Conservation (phyloP, 495 filamentous ascomycete genomes). For the Xylaria palmicola region DNA sequence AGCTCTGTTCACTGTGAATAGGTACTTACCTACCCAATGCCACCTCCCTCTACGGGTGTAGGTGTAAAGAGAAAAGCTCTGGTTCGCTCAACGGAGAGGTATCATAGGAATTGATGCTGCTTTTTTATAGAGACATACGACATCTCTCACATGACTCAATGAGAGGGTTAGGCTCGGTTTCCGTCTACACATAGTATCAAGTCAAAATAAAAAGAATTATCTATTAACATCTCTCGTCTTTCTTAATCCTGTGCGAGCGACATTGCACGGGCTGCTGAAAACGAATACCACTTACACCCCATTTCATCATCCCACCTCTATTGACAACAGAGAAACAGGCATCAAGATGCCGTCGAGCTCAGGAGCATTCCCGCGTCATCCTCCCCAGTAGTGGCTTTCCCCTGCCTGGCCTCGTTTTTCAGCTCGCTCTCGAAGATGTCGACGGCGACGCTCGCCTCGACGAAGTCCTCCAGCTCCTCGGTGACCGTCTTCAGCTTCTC, state of each 20-base stretch:
- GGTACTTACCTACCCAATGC: too few species aligned
- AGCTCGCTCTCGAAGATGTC: conserved; percentile 65
- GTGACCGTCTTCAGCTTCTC: conserved; percentile 96
- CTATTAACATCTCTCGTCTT: not conserved
- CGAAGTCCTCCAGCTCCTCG: conserved; percentile 94
- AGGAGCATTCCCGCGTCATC: not conserved
- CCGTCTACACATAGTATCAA: too few species aligned
- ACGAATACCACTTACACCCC: not conserved
- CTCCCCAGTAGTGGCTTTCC: conserved; percentile 22
- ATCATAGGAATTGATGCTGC: too few species aligned
- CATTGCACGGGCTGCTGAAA: too few species aligned
- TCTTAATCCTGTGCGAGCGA: not conserved
- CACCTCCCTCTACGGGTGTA: too few species aligned
- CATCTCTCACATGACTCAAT: too few species aligned
- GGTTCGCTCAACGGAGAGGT: too few species aligned
- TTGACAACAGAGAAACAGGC: not conserved
- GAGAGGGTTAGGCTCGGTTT: too few species aligned
- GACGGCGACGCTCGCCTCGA: conserved; percentile 81
- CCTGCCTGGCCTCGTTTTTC: conserved; percentile 45
- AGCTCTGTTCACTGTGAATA: too few species aligned
- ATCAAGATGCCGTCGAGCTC: not conserved
- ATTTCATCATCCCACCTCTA: not conserved
- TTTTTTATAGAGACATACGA: too few species aligned
- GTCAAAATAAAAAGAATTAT: too few species aligned
- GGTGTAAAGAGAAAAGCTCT: too few species aligned